These are phyloP conservation scores for Leccinum longicurvipes DNA, from an alignment of 768 basidiomycete genomes.

Conservation along the genomic window DNA sequence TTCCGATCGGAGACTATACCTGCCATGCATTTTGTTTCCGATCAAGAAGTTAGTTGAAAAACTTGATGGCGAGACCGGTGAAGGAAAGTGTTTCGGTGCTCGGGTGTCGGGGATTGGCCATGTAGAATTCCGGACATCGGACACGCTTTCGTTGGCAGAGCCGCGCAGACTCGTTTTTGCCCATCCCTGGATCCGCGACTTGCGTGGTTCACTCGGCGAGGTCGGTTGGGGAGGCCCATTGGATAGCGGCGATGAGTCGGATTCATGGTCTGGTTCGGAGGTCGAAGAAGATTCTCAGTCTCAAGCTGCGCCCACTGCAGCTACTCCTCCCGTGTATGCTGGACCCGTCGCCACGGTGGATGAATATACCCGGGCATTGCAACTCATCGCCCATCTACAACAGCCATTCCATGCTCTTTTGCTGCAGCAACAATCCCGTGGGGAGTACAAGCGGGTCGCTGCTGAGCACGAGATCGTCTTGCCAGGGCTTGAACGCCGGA, in stretches of 20 bases:
- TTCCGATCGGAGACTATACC: not conserved
- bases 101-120: not conserved
- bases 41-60: not conserved
- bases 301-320: not conserved
- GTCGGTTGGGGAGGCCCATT: not conserved
- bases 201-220: not conserved
- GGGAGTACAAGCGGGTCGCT: too few relatives aligned
- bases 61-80: not conserved
- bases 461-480: too few relatives aligned
- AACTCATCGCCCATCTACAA: slow-evolving; percentile 1
- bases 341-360: not conserved
- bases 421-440: too few relatives aligned
- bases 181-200: slow-evolving; percentile 11
- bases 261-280: not conserved
- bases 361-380: slow-evolving; percentile 3
- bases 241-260: not conserved
- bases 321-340: not conserved
- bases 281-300: not conserved
- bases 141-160: not conserved
- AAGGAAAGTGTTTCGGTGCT: too few relatives aligned
- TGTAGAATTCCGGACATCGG: not conserved
- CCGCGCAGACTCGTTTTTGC: slow-evolving; percentile 1
- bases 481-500: too few relatives aligned
- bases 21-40: slow-evolving; percentile 9
- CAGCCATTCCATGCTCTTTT: too few relatives aligned